phyloP scores from a whole-genome alignment of 140 eudicot genomes.

The Eryngium alpinum region DNA sequence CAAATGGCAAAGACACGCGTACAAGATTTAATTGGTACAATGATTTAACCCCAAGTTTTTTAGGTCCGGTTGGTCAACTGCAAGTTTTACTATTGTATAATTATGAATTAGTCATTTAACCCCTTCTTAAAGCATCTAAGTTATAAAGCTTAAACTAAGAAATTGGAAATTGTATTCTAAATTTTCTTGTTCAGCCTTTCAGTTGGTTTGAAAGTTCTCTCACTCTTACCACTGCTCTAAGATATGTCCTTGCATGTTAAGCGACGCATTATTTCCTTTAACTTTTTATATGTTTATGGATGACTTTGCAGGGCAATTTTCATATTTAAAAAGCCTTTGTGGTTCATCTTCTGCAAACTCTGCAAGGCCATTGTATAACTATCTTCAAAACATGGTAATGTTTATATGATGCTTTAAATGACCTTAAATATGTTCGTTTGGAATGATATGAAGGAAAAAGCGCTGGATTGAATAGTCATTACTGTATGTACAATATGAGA shows the following conservation, averaged over 20 bases:
- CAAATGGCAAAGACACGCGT: too few species aligned
- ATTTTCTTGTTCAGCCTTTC: background rate
- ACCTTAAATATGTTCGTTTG: background rate
- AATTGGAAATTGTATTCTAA: background rate
- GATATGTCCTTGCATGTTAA: background rate
- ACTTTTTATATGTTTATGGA: background rate
- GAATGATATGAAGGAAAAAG: background rate
- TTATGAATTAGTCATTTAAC: too few species aligned
- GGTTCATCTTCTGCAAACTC: constrained; percentile 32
- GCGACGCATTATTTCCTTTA: background rate
- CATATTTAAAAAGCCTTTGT: constrained; percentile 32
- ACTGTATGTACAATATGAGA: background rate
- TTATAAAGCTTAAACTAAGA: background rate
- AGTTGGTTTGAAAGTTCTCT: background rate
- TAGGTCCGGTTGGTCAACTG: too few species aligned
- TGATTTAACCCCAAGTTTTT: too few species aligned
- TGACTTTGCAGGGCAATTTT: constrained; percentile 41
- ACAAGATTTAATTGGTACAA: too few species aligned
- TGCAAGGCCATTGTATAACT: constrained; percentile 48
- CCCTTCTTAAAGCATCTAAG: background rate
- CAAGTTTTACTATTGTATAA: too few species aligned
- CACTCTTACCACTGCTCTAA: background rate
- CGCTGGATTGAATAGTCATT: background rate
- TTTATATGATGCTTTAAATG: background rate
- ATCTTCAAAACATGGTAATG: constrained; percentile 63